Conservation (phyloP, 1,284 basidiomycete genomes). For the Vanrija sp. region DNA sequence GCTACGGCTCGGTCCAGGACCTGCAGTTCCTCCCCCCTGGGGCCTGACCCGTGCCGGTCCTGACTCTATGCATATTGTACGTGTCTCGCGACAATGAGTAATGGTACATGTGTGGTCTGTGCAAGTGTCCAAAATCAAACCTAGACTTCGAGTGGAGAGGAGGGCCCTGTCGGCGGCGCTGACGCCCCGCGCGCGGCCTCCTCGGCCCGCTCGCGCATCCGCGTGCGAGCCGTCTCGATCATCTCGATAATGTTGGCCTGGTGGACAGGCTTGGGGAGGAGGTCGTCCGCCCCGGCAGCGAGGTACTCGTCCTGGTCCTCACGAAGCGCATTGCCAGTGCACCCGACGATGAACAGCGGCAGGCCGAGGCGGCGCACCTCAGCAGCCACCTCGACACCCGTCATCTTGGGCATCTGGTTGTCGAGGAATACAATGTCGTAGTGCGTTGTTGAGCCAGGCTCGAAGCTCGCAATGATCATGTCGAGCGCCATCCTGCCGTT, state of each 20-base stretch:
- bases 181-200: too few species aligned
- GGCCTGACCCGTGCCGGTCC: too few species aligned
- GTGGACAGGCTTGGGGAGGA: constrained; percentile 44
- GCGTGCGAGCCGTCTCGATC: constrained; percentile 35
- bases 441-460: constrained; percentile 6
- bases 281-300: constrained; percentile 64
- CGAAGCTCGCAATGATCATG: constrained; percentile 53
- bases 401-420: constrained; percentile 68
- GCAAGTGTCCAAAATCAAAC: too few species aligned
- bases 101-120: too few species aligned
- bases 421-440: constrained; percentile 73
- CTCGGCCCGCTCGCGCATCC: constrained; percentile 10
- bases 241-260: constrained; percentile 36
- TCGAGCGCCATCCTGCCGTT: constrained; percentile 78
- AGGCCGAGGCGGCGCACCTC: constrained; percentile 65
- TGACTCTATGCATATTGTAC: too few species aligned
- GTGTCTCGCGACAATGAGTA: too few species aligned
- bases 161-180: too few species aligned
- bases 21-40: too few species aligned
- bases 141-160: too few species aligned
- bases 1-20: too few species aligned
- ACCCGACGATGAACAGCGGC: constrained; percentile 69
- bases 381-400: constrained; percentile 66
- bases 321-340: constrained; percentile 60
- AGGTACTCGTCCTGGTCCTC: constrained; percentile 66